Conservation (phyloP, 352 stramenopile species). For the Thalassiosira hispida region DNA sequence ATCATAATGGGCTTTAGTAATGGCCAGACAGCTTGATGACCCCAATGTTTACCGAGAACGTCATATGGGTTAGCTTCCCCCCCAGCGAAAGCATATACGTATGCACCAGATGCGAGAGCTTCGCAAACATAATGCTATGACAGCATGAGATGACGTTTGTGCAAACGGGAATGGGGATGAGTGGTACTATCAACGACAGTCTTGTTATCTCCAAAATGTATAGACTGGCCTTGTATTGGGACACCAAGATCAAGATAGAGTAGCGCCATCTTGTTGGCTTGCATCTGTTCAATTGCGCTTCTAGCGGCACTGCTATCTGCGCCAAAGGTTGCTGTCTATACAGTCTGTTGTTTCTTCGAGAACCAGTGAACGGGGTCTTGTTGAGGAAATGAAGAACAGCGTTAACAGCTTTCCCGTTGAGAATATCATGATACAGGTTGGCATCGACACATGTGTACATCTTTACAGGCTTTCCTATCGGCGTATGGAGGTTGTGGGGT, state of each 20-base stretch:
- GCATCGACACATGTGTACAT: neutral
- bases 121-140: slow-evolving; percentile 36
- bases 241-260: slow-evolving; percentile 9
- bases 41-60: too few species aligned
- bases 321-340: too few species aligned
- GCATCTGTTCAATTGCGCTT: neutral
- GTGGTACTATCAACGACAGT: slow-evolving; percentile 27
- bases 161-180: slow-evolving; percentile 12
- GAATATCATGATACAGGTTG: neutral
- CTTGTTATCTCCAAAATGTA: too few species aligned
- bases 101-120: slow-evolving; percentile 16
- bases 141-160: slow-evolving; percentile 34
- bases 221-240: too few species aligned
- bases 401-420: neutral
- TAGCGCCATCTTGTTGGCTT: neutral
- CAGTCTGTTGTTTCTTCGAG: too few species aligned
- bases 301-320: too few species aligned
- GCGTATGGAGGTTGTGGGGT: neutral
- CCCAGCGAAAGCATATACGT: too few species aligned
- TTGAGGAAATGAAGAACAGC: neutral
- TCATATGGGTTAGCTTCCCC: too few species aligned
- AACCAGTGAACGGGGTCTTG: neutral
- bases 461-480: neutral
- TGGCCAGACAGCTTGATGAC: too few species aligned
- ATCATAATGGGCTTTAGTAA: too few species aligned